Evolutionary conservation across 768 basidiomycete genomes (phyloP), one percentile per base, ranked within the genome.

Genomic region (Tulasnella sp.): DNA sequence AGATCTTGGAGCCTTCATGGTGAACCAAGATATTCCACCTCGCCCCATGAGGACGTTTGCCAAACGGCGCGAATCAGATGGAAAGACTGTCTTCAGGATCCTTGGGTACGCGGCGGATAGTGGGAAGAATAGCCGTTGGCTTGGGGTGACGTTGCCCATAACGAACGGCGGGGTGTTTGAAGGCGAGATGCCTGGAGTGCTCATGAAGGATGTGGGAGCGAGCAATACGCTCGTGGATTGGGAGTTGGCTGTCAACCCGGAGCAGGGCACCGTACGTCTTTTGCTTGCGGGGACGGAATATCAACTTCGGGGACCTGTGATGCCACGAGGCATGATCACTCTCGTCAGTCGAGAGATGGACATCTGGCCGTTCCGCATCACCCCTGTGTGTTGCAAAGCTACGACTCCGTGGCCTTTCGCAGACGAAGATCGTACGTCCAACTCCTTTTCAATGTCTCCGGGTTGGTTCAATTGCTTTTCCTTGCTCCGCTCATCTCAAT

Each of bases 391-490:
- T 52, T 71, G 70, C 61, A 65, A 66, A 2, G 62, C 61, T 1
- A 60, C 64, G 41, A 63, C 65, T 1, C 64, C 67, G 3, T 71
- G 70, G 70, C 70, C 70, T 21, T 61, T 71, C 38, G 54, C 68
- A 3, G 55, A 64, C 22, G 70, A 71, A 45, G 70, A 71, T 52
- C 67, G 57, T 59, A 34, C 24, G 57, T 51, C 44, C 21, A n/a
- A n/a, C n/a, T n/a, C n/a, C n/a, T n/a, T 22, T 11, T 49, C n/a
- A n/a, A n/a, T 49, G 17, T 49, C 15, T n/a, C 17, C 25, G n/a
- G n/a, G 5, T 15, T 5, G 15, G 34, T 7, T 15, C 34, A 38
- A 38, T 38, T 38, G 34, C 34, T 38, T 38, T n/a, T n/a, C 34
- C 19, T 1, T 10, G n/a, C n/a, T n/a, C n/a, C n/a, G 51, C n/a